Evolutionary conservation across 495 filamentous ascomycete species (phyloP).

Genomic region (Penicillium fimorum): DNA sequence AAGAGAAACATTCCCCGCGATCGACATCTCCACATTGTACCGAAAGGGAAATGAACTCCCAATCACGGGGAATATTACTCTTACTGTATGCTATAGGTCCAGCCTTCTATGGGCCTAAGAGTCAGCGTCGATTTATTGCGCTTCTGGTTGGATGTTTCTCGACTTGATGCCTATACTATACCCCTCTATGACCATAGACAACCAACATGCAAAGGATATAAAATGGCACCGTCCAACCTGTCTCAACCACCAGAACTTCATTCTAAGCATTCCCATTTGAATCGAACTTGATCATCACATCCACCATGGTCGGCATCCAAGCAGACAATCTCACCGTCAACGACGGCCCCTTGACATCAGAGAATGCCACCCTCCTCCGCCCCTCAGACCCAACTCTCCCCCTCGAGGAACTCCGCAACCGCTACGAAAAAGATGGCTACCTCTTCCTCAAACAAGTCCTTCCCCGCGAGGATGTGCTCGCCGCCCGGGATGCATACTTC

Average conservation of each 20-base stretch:
- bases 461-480: slow-evolving; percentile 56
- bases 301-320: slow-evolving; percentile 33
- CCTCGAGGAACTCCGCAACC: slow-evolving; percentile 46
- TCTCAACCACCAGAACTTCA: background rate
- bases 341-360: slow-evolving; percentile 52
- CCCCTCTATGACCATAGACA: slow-evolving; percentile 14
- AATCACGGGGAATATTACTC: slow-evolving; percentile 18
- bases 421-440: slow-evolving; percentile 58
- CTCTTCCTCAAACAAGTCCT: slow-evolving; percentile 59
- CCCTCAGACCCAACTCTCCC: slow-evolving; percentile 39
- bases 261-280: background rate
- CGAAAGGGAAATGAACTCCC: too few species aligned
- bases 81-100: slow-evolving; percentile 2
- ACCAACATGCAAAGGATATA: slow-evolving; percentile 5
- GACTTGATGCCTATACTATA: background rate
- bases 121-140: slow-evolving; percentile 7
- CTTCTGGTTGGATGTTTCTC: slow-evolving; percentile 20
- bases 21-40: too few species aligned
- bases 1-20: too few species aligned
- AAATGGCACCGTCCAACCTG: background rate
- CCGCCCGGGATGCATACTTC: slow-evolving; percentile 58
- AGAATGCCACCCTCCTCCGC: slow-evolving; percentile 44
- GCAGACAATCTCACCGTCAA: slow-evolving; percentile 43
- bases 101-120: background rate
- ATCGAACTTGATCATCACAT: background rate